These are phyloP conservation scores for Mollisia scopiformis DNA, from an alignment of 2,329 filamentous ascomycete species.

Conservation along the genomic window DNA sequence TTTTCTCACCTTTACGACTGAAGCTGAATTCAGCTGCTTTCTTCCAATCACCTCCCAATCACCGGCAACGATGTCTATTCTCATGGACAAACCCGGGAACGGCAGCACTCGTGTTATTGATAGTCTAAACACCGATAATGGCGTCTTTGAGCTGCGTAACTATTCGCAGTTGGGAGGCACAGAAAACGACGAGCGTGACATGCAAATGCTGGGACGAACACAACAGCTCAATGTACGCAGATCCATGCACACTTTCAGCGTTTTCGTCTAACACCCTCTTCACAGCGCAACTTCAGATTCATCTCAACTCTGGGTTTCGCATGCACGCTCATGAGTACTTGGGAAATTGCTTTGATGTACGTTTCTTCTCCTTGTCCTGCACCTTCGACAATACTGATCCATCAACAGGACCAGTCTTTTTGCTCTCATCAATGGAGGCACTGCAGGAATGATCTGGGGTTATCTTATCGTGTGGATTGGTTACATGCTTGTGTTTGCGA, in stretches of 20 bases:
- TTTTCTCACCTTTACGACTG: too few relatives aligned
- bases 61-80: neutral
- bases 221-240: constrained; percentile 16
- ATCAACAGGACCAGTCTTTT: constrained; percentile 39
- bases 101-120: neutral
- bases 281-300: constrained; percentile 42
- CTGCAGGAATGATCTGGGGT: constrained; percentile 43
- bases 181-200: constrained; percentile 13
- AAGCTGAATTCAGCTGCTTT: too few relatives aligned
- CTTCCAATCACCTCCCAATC: neutral
- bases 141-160: constrained; percentile 9
- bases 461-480: constrained; percentile 40
- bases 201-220: constrained; percentile 16
- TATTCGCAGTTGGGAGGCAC: constrained; percentile 14
- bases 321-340: constrained; percentile 43
- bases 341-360: constrained; percentile 44
- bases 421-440: constrained; percentile 27
- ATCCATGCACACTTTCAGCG: neutral
- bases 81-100: constrained; percentile 6
- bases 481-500: constrained; percentile 23
- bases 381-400: neutral
- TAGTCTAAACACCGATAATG: neutral
- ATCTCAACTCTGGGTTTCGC: constrained; percentile 45
- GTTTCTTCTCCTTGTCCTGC: neutral
- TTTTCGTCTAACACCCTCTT: neutral